Conservation (phyloP, 2,329 filamentous ascomycete species). For the Aspergillus hortae region DNA sequence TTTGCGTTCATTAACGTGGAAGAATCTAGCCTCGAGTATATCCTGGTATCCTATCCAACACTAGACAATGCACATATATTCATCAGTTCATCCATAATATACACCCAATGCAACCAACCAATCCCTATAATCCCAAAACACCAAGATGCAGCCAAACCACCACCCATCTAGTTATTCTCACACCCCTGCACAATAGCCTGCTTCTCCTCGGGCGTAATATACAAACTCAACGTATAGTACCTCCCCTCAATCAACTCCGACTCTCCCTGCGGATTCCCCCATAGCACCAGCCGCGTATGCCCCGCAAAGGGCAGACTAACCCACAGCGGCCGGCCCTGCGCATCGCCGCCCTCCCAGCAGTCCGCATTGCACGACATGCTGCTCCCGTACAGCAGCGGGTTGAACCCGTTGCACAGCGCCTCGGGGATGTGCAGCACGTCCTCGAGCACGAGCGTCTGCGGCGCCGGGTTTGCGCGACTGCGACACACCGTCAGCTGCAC, state of each 20-base stretch:
- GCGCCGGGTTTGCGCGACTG: constrained; percentile 14
- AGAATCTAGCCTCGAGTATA: too few relatives aligned
- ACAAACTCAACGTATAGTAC: constrained; percentile 22
- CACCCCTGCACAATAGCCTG: background rate
- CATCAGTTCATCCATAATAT: constrained; percentile 3
- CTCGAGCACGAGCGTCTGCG: constrained; percentile 25
- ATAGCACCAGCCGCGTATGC: constrained; percentile 16
- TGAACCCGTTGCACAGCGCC: constrained; percentile 32
- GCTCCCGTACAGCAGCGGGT: constrained; percentile 20
- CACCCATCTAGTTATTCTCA: background rate
- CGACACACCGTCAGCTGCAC: constrained; percentile 28
- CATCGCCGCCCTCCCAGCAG: constrained; percentile 19
- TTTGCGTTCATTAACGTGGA: too few relatives aligned
- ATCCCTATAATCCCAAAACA: background rate
- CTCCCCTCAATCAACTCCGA: constrained; percentile 21
- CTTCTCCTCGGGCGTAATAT: constrained; percentile 19
- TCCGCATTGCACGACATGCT: constrained; percentile 21
- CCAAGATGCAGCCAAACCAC: background rate
- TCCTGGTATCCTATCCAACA: too few relatives aligned
- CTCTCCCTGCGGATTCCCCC: constrained; percentile 11
- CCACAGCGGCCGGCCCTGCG: constrained; percentile 14
- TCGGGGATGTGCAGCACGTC: constrained; percentile 34
- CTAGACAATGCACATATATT: background rate
- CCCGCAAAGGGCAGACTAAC: constrained; percentile 17
- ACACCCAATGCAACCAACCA: background rate